phyloP scores from a whole-genome alignment of 1,139 yeast genomes.

The Candida pseudoviswanathii region DNA sequence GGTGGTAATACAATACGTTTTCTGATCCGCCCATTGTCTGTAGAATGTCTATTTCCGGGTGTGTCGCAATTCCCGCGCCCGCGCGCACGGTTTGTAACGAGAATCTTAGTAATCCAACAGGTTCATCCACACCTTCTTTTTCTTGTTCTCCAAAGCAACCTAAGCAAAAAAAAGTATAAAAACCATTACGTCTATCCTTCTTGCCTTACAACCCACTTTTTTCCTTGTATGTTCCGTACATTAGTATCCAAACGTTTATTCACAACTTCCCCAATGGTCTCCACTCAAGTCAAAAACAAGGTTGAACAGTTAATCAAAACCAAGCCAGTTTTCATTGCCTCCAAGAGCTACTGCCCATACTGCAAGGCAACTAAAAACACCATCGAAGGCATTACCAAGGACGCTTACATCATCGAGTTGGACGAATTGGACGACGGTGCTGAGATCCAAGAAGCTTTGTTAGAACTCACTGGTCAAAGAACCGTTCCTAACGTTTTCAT shows the following conservation, averaged over 20 bases:
- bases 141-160: neutral
- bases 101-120: neutral
- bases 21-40: neutral
- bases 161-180: neutral
- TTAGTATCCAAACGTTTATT: slow-evolving; percentile 4
- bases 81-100: neutral
- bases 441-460: slow-evolving; percentile 75
- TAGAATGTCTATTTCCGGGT: neutral
- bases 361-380: slow-evolving; percentile 67
- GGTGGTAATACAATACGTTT: neutral
- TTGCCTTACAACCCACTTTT: neutral
- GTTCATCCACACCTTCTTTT: neutral
- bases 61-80: neutral
- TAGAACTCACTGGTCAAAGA: slow-evolving; percentile 79
- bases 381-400: slow-evolving; percentile 49
- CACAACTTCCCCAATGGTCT: slow-evolving; percentile 29
- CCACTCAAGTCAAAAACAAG: slow-evolving; percentile 54
- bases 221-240: neutral
- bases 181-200: neutral
- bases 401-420: slow-evolving; percentile 68
- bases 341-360: slow-evolving; percentile 76
- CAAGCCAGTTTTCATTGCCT: slow-evolving; percentile 79
- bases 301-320: slow-evolving; percentile 66
- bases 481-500: slow-evolving; percentile 94
- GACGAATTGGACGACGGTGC: slow-evolving; percentile 49